Base-by-base conservation (phyloP, 2,329 filamentous ascomycete genomes). In the Hypoxylon sp. region DNA sequence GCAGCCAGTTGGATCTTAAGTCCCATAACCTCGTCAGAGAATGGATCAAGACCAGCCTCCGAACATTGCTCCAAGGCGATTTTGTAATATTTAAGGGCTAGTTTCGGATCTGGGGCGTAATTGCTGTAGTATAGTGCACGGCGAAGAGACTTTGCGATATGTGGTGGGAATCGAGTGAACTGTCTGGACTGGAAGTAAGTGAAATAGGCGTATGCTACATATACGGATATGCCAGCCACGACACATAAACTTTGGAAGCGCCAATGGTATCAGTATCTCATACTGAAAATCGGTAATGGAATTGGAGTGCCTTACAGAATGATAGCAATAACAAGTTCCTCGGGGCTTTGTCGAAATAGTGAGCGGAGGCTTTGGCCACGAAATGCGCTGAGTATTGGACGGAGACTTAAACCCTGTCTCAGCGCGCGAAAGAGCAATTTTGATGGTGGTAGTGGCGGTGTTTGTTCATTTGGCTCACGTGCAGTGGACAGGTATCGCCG, bases 21-120 rank as follows among this genome's bases (percentile, higher is more conserved):
- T 7, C 96, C 96, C 71, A 97, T 85, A 32, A 97, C 90, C 77
- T 97, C 94, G 72, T 97, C 92, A 3, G 92, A 94, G 76, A 94
- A 96, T 0, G 92, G 93, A 75, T 98, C 93, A 81, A 99, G 87
- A 0, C 89, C 88, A 53, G 91, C 75, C 74, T 93, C 89, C 52
- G 89, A 82, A 61, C 93, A 93, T 54, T 91, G 85, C 67, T 89
- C 84, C 61, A 98, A 83, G 2, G 94, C 94, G 70, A 91, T 86
- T 73, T 90, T 90, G 78, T 97, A 98, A 78, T 93, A 93, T 71
- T 93, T 91, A 63, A 96, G 83, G 0, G 95, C 94, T 58, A 91
- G 85, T 63, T 91, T 86, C 2, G 92, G 88, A 63, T 97, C 90
- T 3, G 91, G 85, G 39, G 88, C 84, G 69, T 91, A 87, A 74